Evolutionary conservation across 805 yeast species (phyloP).

Genomic region (Tetrapisispora iriomotensis): DNA sequence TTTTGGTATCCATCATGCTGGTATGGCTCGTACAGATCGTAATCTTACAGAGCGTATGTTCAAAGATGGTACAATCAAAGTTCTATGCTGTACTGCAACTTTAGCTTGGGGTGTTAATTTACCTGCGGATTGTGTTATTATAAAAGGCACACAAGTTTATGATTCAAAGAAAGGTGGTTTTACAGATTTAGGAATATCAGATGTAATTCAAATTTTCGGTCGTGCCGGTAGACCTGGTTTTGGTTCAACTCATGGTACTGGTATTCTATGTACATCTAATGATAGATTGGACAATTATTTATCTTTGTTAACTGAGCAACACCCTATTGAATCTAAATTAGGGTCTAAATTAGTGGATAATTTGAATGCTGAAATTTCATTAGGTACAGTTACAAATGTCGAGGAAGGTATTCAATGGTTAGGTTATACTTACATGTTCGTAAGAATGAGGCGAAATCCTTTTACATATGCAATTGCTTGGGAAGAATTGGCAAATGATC

Average conservation of each 20-base stretch:
- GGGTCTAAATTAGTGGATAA: slow-evolving; percentile 77
- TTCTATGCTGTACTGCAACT: slow-evolving; percentile 91
- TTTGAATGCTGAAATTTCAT: slow-evolving; percentile 88
- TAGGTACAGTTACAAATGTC: slow-evolving; percentile 90
- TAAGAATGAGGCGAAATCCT: slow-evolving; percentile 91
- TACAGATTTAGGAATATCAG: slow-evolving; percentile 87
- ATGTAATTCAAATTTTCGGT: slow-evolving; percentile 95
- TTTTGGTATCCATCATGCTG: slow-evolving; percentile 95
- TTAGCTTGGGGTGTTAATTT: slow-evolving; percentile 99
- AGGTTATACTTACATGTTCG: slow-evolving; percentile 93
- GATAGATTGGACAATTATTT: slow-evolving; percentile 82
- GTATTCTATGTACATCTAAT: slow-evolving; percentile 74
- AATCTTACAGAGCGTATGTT: slow-evolving; percentile 85
- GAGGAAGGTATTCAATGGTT: slow-evolving; percentile 95
- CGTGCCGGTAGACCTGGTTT: slow-evolving; percentile 99
- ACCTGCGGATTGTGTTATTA: slow-evolving; percentile 95
- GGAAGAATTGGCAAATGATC: slow-evolving; percentile 77
- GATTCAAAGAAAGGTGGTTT: slow-evolving; percentile 93
- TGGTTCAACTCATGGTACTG: slow-evolving; percentile 78
- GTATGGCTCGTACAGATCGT: slow-evolving; percentile 86
- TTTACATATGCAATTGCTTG: slow-evolving; percentile 85
- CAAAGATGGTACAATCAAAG: slow-evolving; percentile 73
- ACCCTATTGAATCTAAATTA: slow-evolving; percentile 85
- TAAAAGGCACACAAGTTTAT: slow-evolving; percentile 94
- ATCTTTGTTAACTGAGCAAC: slow-evolving; percentile 84